Base-by-base conservation (phyloP, 176 grass and related monocot species). In the Poa pratensis region DNA sequence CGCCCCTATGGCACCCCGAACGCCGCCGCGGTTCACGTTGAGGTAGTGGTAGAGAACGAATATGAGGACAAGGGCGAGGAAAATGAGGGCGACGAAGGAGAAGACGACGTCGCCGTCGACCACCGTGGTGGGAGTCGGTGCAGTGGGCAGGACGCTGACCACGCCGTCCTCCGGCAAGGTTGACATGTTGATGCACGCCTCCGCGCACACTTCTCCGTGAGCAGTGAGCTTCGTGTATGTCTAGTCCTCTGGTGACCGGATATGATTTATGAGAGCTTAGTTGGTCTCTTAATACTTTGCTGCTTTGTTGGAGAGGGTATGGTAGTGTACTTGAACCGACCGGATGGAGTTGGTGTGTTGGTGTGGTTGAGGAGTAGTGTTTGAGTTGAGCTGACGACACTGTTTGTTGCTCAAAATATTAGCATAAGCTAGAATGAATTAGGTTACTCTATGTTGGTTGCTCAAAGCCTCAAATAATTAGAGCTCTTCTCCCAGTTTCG, bases 41-140 rank as follows among this genome's bases (percentile, higher is more conserved):
- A 83, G 52, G 75, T 67, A 90, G 74, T 87, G 80, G 84, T 79
- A 67, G 35, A 87, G 20, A 4, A 87, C 80, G 84, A 86, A 90
- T 26, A 16, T 57, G 48, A 90, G 17, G 45, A 68, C 75, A 49
- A 90, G 1, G 58, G 66, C 84, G 55, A 79, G 27, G 57, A 87
- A 83, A 80, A 87, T 49, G 80, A 90, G 57, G 35, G 26, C 66
- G 67, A 78, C 58, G 5, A 48, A 80, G 46, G 74, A 83, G 45
- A 90, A 50, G 14, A 87, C 37, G 74, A 90, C 58, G 66, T 83
- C 74, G 46, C 84, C 45, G 80, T 84, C 57, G 34, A 86, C 84
- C 57, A 27, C 37, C 0, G 75, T 73, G 15, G 84, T 49, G 35
- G 88, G 74, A 49, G 60, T 49, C 87, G 35, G 54, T 51, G 37